A percentile compares a stretch with the other conserved stretches of the same genome.
Evolutionary conservation across 129 eudicot species (phyloP).

Genomic region (Mikania micrantha): DNA sequence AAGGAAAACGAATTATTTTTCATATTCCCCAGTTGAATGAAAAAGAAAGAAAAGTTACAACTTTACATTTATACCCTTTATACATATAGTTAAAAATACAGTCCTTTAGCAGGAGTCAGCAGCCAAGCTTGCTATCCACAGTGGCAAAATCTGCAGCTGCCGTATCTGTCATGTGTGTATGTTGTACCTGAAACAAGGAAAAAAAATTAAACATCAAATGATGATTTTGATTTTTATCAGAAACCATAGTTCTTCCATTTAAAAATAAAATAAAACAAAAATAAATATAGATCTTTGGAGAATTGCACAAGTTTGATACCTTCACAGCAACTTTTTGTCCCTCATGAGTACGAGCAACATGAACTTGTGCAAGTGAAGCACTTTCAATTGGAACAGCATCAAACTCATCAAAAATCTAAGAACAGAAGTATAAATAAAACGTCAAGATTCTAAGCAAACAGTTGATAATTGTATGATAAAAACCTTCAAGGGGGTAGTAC

Average conservation of each 20-base stretch:
- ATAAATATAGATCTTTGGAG: neutral
- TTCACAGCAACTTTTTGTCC: constrained; percentile 96
- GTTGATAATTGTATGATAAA: neutral
- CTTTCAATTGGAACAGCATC: constrained; percentile 94
- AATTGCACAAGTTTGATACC: constrained; percentile 33
- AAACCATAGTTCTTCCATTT: neutral
- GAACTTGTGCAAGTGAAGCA: constrained; percentile 99
- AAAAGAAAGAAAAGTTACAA: too few relatives aligned
- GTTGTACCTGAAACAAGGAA: constrained; percentile 64
- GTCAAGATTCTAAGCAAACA: neutral
- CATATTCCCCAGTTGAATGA: too few relatives aligned
- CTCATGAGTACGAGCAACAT: constrained; percentile 69
- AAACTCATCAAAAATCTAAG: constrained; percentile 70
- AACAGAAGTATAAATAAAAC: constrained; percentile 14
- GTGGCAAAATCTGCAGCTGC: constrained; percentile 97
- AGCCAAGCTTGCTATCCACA: too few relatives aligned
- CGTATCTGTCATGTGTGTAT: constrained; percentile 93
- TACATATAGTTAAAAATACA: too few relatives aligned
- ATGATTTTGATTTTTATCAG: neutral
- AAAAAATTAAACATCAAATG: neutral
- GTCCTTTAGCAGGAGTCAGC: too few relatives aligned
- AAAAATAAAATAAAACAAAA: neutral
- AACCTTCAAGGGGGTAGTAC: too few relatives aligned
- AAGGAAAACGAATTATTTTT: too few relatives aligned
- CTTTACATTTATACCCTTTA: too few relatives aligned